Percentiles rank a stretch among this genome's conserved stretches.
phyloP scores from a whole-genome alignment of 345 rosid genomes.

The Trapa incisa region DNA sequence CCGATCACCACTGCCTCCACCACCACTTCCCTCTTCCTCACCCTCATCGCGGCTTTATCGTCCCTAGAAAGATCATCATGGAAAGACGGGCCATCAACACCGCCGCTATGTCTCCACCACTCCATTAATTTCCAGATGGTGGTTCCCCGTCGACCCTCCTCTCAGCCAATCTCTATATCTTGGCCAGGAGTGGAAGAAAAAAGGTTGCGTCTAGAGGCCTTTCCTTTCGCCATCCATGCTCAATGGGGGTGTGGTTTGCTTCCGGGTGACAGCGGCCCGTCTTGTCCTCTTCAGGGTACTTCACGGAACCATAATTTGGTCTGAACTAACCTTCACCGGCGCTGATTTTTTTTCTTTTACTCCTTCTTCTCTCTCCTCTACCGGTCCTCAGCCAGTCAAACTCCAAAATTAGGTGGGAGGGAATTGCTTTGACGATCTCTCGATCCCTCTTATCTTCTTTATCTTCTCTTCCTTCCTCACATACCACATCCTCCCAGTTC shows the following conservation, averaged over 20 bases:
- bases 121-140: not conserved
- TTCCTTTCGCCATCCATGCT: not conserved
- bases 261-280: not conserved
- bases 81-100: not conserved
- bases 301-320: not conserved
- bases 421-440: not conserved
- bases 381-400: conserved; percentile 1
- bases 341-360: not conserved
- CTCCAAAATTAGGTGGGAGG: not conserved
- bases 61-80: not conserved
- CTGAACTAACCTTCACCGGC: not conserved
- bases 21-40: conserved; percentile 24
- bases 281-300: not conserved
- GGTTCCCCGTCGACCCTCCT: not conserved
- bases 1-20: conserved; percentile 50
- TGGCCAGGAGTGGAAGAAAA: not conserved
- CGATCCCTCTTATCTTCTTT: not conserved
- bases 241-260: not conserved
- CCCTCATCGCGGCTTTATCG: not conserved
- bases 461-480: not conserved
- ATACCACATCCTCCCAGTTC: not conserved
- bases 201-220: not conserved
- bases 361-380: not conserved
- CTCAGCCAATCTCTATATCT: not conserved
- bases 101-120: not conserved